Percentiles rank a stretch among this genome's conserved stretches.
Evolutionary conservation across 495 filamentous ascomycete species (phyloP).

Genomic region (Hypoxylon rickii): DNA sequence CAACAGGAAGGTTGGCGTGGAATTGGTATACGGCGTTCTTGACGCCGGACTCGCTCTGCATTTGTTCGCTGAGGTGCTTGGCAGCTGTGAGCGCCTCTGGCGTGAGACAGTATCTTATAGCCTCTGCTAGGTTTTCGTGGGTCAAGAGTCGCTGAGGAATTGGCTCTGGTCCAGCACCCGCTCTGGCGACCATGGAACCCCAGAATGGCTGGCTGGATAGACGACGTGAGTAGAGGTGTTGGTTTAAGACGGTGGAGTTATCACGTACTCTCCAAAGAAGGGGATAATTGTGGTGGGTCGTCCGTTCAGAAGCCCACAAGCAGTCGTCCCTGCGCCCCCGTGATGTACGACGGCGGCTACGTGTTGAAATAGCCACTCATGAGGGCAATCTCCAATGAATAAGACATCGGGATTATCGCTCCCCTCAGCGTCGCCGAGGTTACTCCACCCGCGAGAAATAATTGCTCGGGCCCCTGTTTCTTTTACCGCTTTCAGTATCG

Average conservation of each 20-base stretch:
- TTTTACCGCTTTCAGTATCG: constrained; percentile 59
- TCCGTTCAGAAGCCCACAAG: constrained; percentile 24
- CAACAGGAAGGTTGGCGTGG: constrained; percentile 2
- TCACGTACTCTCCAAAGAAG: not conserved
- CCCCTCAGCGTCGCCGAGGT: constrained; percentile 47
- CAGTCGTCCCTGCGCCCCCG: constrained; percentile 69
- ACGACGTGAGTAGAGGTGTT: not conserved
- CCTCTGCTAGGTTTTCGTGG: not conserved
- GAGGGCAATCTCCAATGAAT: constrained; percentile 60
- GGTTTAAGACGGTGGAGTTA: not conserved
- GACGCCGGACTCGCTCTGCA: constrained; percentile 8
- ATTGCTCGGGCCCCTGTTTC: constrained; percentile 59
- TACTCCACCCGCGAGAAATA: constrained; percentile 69
- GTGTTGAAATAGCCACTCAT: constrained; percentile 64
- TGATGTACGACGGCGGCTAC: constrained; percentile 67
- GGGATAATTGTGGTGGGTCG: not conserved
- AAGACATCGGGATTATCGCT: constrained; percentile 57
- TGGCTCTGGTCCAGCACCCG: not conserved
- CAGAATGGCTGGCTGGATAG: not conserved
- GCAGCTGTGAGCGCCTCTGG: not conserved
- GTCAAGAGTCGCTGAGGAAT: not conserved
- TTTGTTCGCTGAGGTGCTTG: not conserved
- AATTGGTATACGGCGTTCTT: not conserved
- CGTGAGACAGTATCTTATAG: constrained; percentile 6
- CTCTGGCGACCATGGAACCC: not conserved